Evolutionary conservation across 805 yeast genomes (phyloP).

Genomic region (Candida anglica): DNA sequence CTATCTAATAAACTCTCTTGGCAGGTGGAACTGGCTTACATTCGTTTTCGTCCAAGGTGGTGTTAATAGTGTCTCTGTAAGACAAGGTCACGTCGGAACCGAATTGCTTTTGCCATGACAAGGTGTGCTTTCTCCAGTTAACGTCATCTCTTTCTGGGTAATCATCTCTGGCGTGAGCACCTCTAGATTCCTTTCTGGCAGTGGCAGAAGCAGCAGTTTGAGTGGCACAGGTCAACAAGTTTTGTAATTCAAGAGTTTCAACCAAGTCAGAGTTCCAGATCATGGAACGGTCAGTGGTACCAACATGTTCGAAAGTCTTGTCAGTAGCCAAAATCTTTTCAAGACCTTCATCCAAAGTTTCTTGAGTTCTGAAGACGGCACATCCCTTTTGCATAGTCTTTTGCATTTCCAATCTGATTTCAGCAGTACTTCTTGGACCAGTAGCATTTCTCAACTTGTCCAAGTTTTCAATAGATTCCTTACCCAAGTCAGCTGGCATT

Average conservation of each 20-base stretch:
- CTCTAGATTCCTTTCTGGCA: slow-evolving; percentile 95
- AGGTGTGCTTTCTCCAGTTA: slow-evolving; percentile 96
- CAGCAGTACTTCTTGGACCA: slow-evolving; percentile 82
- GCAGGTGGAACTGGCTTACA: slow-evolving; percentile 97
- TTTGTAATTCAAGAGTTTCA: slow-evolving; percentile 93
- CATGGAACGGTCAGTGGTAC: slow-evolving; percentile 94
- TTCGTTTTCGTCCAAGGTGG: slow-evolving; percentile 86
- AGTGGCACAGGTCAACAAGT: slow-evolving; percentile 93
- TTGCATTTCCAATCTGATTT: slow-evolving; percentile 90
- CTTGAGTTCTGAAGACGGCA: slow-evolving; percentile 95
- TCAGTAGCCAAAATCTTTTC: slow-evolving; percentile 72
- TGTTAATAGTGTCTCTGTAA: slow-evolving; percentile 80
- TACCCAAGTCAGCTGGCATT: slow-evolving; percentile 81
- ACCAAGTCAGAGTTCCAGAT: slow-evolving; percentile 98
- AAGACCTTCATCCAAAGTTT: slow-evolving; percentile 89
- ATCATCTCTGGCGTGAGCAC: slow-evolving; percentile 99
- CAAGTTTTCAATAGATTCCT: slow-evolving; percentile 84
- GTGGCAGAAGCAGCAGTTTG: slow-evolving; percentile 95
- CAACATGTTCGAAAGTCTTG: slow-evolving; percentile 65
- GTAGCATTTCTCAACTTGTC: slow-evolving; percentile 81
- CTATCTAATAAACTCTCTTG: slow-evolving; percentile 77
- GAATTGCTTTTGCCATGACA: slow-evolving; percentile 78
- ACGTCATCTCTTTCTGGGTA: slow-evolving; percentile 93
- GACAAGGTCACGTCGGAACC: slow-evolving; percentile 72
- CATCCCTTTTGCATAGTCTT: slow-evolving; percentile 94